A percentile compares a stretch with the other conserved stretches of the same genome.
phyloP scores from a whole-genome alignment of 2,329 filamentous ascomycete species.

The Rhinocladiella mackenziei region DNA sequence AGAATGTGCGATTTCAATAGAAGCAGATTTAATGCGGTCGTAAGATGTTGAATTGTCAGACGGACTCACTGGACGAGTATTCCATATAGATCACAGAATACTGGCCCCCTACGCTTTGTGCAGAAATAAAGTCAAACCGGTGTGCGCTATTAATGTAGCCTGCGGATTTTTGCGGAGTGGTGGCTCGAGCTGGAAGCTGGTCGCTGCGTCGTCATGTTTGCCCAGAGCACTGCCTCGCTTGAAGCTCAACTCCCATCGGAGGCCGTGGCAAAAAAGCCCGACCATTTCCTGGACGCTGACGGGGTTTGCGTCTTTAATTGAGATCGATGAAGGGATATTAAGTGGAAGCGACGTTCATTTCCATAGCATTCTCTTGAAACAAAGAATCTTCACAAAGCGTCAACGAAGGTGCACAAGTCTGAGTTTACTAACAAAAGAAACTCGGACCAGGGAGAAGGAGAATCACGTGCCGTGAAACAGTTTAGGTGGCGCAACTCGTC shows the following conservation, averaged over 20 bases:
- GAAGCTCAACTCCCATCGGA: not conserved
- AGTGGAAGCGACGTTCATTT: not conserved
- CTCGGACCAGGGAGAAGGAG: not conserved
- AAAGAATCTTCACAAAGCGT: no score
- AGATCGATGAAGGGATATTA: not conserved
- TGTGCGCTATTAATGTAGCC: not conserved
- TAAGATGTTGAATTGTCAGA: no score
- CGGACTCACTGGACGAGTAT: no score
- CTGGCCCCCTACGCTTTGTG: no score
- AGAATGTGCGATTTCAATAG: no score
- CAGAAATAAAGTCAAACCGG: no score
- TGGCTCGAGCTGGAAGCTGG: not conserved
- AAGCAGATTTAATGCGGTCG: no score
- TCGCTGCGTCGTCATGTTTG: constrained; percentile 4
- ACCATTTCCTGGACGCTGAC: not conserved
- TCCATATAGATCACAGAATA: no score
- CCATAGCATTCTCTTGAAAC: no score
- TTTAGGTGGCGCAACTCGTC: not conserved
- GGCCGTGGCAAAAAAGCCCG: not conserved
- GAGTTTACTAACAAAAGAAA: no score
- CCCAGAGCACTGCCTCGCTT: constrained; percentile 8
- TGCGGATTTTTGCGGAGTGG: not conserved
- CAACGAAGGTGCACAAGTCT: no score
- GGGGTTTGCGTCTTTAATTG: not conserved
- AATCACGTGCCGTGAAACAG: constrained; percentile 9